These are phyloP conservation scores for Epichloe brachyelytri DNA, from an alignment of 2,329 filamentous ascomycete genomes.

Conservation along the genomic window DNA sequence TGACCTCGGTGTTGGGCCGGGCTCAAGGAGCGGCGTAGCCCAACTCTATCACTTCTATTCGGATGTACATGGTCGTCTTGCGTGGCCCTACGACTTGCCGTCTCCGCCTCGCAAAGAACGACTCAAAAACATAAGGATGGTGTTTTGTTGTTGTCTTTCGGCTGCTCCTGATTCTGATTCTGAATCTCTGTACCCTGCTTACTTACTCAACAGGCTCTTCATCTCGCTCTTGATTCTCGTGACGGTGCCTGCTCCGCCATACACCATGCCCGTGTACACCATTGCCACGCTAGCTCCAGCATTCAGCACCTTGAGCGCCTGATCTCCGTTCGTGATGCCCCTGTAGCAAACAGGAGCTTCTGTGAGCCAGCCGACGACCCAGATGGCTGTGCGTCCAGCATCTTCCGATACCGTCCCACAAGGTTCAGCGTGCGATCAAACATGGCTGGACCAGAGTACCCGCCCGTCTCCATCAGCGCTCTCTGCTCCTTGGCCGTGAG, in stretches of 20 bases:
- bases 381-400: constrained; percentile 41
- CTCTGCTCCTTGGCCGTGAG: constrained; percentile 54
- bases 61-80: not conserved
- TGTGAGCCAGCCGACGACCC: constrained; percentile 21
- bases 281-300: constrained; percentile 85
- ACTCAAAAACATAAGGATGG: not conserved
- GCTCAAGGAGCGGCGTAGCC: not conserved
- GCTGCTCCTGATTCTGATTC: not conserved
- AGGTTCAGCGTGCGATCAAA: constrained; percentile 68
- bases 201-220: constrained; percentile 19
- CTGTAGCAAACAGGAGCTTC: constrained; percentile 87
- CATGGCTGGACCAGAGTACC: constrained; percentile 83
- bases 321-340: constrained; percentile 77
- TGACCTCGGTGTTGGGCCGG: not conserved
- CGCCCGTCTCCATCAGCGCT: constrained; percentile 64
- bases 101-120: not conserved
- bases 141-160: too few species aligned
- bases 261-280: constrained; percentile 69
- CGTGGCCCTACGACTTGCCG: not conserved
- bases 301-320: constrained; percentile 71
- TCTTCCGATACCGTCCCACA: constrained; percentile 64
- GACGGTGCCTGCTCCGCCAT: constrained; percentile 50
- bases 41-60: not conserved
- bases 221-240: constrained; percentile 55
- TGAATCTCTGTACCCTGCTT: not conserved